Evolutionary conservation across 768 basidiomycete genomes (phyloP).

Genomic region (Exsudoporus frostii): DNA sequence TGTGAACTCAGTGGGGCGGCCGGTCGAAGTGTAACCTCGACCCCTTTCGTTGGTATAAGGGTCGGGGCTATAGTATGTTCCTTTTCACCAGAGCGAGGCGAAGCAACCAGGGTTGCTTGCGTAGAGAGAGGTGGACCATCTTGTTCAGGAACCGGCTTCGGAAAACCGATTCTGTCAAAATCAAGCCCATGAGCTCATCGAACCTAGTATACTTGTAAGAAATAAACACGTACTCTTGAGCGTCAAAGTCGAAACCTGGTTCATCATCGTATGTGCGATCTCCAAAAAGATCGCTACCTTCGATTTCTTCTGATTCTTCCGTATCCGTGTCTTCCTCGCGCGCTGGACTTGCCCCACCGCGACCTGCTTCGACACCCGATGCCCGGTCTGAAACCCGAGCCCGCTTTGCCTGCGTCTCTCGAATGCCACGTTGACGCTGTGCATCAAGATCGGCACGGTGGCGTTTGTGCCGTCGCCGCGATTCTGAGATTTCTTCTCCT

Average conservation of each 20-base stretch:
- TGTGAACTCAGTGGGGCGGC: constrained; percentile 10
- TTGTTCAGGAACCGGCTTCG: background rate
- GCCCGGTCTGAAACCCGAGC: constrained; percentile 1
- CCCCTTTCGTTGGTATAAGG: background rate
- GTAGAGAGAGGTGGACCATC: constrained; percentile 18
- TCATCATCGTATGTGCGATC: constrained; percentile 6
- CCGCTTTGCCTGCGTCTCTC: constrained; percentile 11
- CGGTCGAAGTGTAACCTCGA: background rate
- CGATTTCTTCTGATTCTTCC: constrained; percentile 5
- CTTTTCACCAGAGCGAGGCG: constrained; percentile 11
- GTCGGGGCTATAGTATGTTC: background rate
- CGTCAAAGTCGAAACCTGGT: background rate
- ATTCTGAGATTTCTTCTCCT: background rate
- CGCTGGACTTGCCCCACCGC: background rate
- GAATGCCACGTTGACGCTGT: background rate
- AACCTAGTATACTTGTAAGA: background rate
- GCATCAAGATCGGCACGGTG: constrained; percentile 7
- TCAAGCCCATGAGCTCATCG: background rate
- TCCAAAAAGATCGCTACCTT: constrained; percentile 24
- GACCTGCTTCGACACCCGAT: background rate
- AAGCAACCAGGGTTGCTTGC: constrained; percentile 25
- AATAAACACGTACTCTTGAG: constrained; percentile 12
- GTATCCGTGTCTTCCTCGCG: background rate
- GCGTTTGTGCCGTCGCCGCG: constrained; percentile 18
- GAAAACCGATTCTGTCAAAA: constrained; percentile 2